A percentile compares a stretch with the other conserved stretches of the same genome.
Evolutionary conservation across 176 grass and related monocot genomes (phyloP).

Genomic region (Phoenix roebelenii): DNA sequence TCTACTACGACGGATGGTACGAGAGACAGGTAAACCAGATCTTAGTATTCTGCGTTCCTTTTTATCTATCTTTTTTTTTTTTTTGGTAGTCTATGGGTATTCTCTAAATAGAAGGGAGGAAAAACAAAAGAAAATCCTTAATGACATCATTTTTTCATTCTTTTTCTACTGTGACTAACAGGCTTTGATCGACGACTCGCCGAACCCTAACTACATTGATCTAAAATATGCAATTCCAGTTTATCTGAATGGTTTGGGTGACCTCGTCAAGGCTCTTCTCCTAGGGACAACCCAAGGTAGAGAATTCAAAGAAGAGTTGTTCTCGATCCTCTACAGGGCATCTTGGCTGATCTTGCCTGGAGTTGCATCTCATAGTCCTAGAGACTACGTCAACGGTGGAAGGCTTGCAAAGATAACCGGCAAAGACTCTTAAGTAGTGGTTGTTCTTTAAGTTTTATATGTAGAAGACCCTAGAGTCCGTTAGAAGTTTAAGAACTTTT

Average conservation of each 20-base stretch:
- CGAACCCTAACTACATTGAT: conserved; percentile 67
- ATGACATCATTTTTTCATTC: too few species aligned
- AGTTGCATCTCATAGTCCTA: conserved; percentile 53
- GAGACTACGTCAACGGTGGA: conserved; percentile 52
- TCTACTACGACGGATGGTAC: conserved; percentile 73
- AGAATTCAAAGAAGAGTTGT: conserved; percentile 45
- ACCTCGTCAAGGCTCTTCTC: conserved; percentile 46
- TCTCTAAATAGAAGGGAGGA: too few species aligned
- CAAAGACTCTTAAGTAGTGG: too few species aligned
- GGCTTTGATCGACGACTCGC: conserved; percentile 34
- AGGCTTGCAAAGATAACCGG: conserved; percentile 28
- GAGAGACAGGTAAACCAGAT: conserved; percentile 7
- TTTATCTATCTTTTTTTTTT: too few species aligned
- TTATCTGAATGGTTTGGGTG: conserved; percentile 36
- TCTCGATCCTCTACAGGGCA: conserved; percentile 41
- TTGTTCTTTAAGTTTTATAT: too few species aligned
- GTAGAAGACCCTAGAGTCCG: too few species aligned
- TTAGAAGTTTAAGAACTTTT: too few species aligned
- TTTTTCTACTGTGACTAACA: neutral
- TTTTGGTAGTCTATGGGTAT: too few species aligned
- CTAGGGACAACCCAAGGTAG: conserved; percentile 30
- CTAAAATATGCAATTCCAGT: conserved; percentile 25
- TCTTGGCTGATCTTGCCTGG: conserved; percentile 36
- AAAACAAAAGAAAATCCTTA: too few species aligned
- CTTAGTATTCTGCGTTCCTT: too few species aligned